phyloP scores from a whole-genome alignment of 2,329 filamentous ascomycete species.

The Beauveria bassiana region DNA sequence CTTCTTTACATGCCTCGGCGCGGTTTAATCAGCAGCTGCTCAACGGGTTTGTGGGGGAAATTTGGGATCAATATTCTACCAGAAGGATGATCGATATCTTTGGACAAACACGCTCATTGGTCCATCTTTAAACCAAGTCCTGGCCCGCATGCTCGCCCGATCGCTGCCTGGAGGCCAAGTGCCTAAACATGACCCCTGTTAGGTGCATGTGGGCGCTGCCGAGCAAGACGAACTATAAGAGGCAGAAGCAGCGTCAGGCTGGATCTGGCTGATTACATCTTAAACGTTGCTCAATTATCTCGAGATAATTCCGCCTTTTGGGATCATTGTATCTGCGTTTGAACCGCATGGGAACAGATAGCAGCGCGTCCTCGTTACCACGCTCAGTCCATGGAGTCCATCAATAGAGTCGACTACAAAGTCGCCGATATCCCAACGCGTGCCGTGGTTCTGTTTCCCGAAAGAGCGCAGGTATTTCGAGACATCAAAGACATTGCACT shows the following conservation, averaged over 20 bases:
- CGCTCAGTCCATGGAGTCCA: conserved; percentile 26
- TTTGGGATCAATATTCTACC: background rate
- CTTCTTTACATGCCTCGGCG: conserved; percentile 3
- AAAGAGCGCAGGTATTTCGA: conserved; percentile 51
- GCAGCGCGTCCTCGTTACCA: background rate
- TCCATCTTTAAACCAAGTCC: background rate
- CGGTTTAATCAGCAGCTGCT: background rate
- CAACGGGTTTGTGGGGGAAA: background rate
- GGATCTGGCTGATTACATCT: background rate
- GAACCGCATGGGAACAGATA: too few relatives aligned
- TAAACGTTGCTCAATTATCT: too few relatives aligned
- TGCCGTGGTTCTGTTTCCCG: conserved; percentile 56
- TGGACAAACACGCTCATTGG: background rate
- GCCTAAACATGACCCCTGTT: background rate
- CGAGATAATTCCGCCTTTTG: too few relatives aligned
- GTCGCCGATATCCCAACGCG: conserved; percentile 51
- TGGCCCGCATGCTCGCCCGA: background rate
- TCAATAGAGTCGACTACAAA: conserved; percentile 41
- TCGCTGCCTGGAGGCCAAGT: background rate
- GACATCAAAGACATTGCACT: conserved; percentile 45
- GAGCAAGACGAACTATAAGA: background rate
- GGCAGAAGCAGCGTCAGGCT: background rate
- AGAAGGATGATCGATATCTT: background rate
- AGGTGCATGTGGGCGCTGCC: background rate
- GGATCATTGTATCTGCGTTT: too few relatives aligned